Evolutionary conservation across 163 green algal species (phyloP), one percentile per base, ranked within the genome.

Genomic region (Chloromonas sp.): DNA sequence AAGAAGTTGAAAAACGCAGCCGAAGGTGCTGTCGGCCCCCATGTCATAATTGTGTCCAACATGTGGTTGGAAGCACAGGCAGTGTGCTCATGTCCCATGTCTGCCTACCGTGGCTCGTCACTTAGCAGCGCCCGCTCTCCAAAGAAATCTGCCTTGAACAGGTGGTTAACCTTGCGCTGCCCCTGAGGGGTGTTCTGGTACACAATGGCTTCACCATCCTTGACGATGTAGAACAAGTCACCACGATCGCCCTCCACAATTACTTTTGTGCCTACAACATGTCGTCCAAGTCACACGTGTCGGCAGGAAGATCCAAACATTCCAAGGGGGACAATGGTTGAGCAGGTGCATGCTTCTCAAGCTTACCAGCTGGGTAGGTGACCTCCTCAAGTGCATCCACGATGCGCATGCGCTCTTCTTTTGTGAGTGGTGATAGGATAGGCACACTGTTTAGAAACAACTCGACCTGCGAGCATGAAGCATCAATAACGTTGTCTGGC

Each of bases 151-250:
- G 92, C 89, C 60, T 92, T 95, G 90, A 98, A 98, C 3, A 99
- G 93, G 85, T 97, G 94, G 91, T 98, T 98, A 8, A 98, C 94
- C 86, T 95, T 96, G 3, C 86, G 91, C 62, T 89, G 91, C 15
- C 91, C 92, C 62, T 90, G 82, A 0, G 82, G 81, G 3, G 88
- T 93, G 84, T 91, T 90, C 87, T 96, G 89, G 77, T 94, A 94
- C 84, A 99, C 95, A 82, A 96, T 91, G 2, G 95, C 97, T 88
- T 98, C 96, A 2, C 97, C 97, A 66, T 98, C 93, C 89, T 96
- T 96, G 83, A 99, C 96, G 83, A 99, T 98, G 91, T 97, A 99
- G 86, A 99, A 98, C 1, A 94, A 84, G 84, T 98, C 95, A 2
- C 96, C 96, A 2, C 88, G 74, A 14, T 98, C 95, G n/a, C 95